These are phyloP conservation scores for Volvox africanus DNA, from an alignment of 139 green algal genomes.

Conservation along the genomic window DNA sequence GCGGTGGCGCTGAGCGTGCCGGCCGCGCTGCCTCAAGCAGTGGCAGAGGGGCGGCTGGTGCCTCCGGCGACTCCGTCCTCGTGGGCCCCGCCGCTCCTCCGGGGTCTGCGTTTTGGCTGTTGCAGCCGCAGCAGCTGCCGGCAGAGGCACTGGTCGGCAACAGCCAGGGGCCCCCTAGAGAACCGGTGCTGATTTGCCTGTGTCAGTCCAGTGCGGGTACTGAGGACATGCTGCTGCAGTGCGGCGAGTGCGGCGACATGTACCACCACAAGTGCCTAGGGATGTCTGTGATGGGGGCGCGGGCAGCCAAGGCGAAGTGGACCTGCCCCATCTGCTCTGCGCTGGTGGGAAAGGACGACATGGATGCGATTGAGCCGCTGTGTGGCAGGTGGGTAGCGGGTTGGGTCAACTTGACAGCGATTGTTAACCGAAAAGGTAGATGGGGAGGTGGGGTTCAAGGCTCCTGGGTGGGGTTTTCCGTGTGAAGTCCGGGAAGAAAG, in stretches of 20 bases:
- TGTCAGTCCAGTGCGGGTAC: conserved; percentile 2
- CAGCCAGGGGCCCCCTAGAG: background rate
- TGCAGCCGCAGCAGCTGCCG: background rate
- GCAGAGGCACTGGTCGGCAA: background rate
- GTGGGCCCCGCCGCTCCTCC: background rate
- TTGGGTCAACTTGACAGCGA: too few relatives aligned
- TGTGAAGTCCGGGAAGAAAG: too few relatives aligned
- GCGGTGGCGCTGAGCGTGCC: background rate
- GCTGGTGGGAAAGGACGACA: conserved; percentile 42
- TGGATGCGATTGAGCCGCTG: conserved; percentile 11
- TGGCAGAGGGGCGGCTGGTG: background rate
- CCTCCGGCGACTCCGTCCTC: background rate
- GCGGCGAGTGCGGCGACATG: conserved; percentile 80
- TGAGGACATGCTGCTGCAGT: conserved; percentile 67
- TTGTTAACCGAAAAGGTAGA: background rate
- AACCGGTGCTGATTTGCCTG: conserved; percentile 26
- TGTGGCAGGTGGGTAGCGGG: conserved; percentile 14
- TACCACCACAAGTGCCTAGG: conserved; percentile 82
- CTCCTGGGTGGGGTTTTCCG: too few relatives aligned
- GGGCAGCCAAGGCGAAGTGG: conserved; percentile 55
- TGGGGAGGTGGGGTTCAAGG: too few relatives aligned
- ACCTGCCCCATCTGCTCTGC: conserved; percentile 78
- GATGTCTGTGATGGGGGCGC: conserved; percentile 49
- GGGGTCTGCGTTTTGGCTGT: background rate
- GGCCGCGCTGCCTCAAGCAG: background rate